These are phyloP conservation scores for Lactifluus volemus DNA, from an alignment of 768 basidiomycete genomes.

Conservation along the genomic window DNA sequence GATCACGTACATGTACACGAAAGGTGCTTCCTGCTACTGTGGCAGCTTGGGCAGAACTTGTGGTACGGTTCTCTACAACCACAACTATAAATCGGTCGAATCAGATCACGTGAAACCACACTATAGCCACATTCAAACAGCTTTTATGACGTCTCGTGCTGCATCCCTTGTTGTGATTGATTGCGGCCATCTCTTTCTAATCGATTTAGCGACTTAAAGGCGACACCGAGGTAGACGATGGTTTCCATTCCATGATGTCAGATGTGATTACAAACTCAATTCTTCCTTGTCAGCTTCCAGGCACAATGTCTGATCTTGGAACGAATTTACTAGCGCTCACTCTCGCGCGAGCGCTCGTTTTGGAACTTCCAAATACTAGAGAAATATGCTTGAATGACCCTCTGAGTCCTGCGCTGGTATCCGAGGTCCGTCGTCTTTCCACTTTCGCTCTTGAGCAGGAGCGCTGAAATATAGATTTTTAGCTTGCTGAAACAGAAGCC, in stretches of 20 bases:
- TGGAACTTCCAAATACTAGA: slow-evolving; percentile 1
- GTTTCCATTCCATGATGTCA: not conserved
- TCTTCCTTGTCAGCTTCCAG: not conserved
- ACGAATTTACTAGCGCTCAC: not conserved
- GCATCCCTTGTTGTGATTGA: not conserved
- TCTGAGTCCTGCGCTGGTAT: not conserved
- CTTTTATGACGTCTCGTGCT: not conserved
- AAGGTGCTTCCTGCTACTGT: no score
- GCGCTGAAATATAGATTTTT: not conserved
- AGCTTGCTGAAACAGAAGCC: slow-evolving; percentile 4
- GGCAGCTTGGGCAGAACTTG: no score
- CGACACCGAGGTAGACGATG: not conserved
- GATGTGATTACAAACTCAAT: not conserved
- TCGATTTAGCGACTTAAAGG: not conserved
- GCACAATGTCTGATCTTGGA: not conserved
- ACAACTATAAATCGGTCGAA: no score
- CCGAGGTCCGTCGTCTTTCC: not conserved
- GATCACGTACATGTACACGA: no score
- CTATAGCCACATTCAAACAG: no score
- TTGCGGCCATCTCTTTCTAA: not conserved
- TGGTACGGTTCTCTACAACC: no score
- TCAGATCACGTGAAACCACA: no score
- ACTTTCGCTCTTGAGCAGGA: not conserved
- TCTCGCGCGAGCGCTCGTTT: not conserved
- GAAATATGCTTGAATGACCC: not conserved